Evolutionary conservation across 345 rosid genomes (phyloP).

Genomic region (Hibiscus syriacus): DNA sequence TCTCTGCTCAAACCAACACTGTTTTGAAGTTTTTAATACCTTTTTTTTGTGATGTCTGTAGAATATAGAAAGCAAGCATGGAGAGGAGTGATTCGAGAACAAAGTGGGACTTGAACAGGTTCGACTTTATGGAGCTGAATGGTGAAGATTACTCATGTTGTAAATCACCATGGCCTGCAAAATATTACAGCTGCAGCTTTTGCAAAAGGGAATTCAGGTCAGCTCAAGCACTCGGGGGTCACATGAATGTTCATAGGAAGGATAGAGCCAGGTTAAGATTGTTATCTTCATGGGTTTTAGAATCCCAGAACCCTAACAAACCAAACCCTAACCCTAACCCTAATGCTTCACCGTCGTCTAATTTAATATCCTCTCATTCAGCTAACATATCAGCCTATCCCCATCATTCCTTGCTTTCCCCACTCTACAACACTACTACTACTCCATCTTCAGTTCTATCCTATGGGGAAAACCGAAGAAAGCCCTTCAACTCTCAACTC

Average conservation of each 20-base stretch:
- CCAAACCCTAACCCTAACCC: conserved; percentile 49
- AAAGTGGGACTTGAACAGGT: conserved; percentile 2
- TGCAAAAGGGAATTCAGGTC: conserved; percentile 90
- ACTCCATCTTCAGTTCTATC: conserved; percentile 36
- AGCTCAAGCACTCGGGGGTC: conserved; percentile 98
- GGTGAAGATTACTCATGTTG: conserved; percentile 25
- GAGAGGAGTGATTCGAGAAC: neutral
- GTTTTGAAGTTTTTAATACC: neutral
- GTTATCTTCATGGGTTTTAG: conserved; percentile 38
- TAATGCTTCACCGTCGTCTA: too few relatives aligned
- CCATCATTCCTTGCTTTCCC: conserved; percentile 19
- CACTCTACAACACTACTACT: conserved; percentile 6
- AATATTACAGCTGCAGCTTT: conserved; percentile 86
- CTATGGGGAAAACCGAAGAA: too few relatives aligned
- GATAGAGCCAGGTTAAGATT: conserved; percentile 79
- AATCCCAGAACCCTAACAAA: conserved; percentile 26
- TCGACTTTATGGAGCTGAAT: conserved; percentile 10
- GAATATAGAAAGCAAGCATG: conserved; percentile 7
- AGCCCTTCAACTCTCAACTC: too few relatives aligned
- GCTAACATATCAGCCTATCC: conserved; percentile 8
- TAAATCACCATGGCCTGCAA: conserved; percentile 83
- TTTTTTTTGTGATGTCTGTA: neutral
- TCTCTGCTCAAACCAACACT: neutral
- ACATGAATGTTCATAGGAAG: conserved; percentile 89
- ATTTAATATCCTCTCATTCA: too few relatives aligned